Evolutionary conservation across 495 filamentous ascomycete species (phyloP), one percentile per base, ranked within the genome.

Genomic region (Umbilicaria muhlenbergii): DNA sequence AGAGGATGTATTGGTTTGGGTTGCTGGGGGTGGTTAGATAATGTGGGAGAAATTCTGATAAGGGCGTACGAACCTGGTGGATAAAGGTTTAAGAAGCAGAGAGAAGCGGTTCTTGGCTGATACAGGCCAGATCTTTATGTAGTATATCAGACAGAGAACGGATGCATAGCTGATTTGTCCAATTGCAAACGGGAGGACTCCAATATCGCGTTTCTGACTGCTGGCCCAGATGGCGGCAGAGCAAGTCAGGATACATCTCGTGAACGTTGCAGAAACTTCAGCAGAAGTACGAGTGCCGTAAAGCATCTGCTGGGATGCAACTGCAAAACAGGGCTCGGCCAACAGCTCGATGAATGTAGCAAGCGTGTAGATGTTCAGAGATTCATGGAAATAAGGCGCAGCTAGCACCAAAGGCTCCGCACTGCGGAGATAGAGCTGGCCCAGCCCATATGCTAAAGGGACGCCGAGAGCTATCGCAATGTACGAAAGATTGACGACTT

Each of bases 401-500:
- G 63, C 49, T 0, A 64, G 57, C 6, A 81, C 68, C 28, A 78
- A 70, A 1, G 61, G 54, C 16, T 69, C 65, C 3, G 73, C 70
- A 31, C 74, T 69, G 16, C 56, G 64, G 7, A 78, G 57, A 60
- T 94, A 96, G 14, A 80, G 63, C 47, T 62, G 59, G 1, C 74
- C 80, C 16, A 95, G 64, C 1, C 67, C 44, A 3, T 69, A 45
- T 4, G 79, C 70, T 3, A 86, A 68, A 0, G 77, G 65, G 7
- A 84, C 24, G 0, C 91, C 87, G 7, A 93, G 67, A 3, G 63
- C 49, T 7, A 91, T 65, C 18, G 85, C 74, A 31, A 95, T 55
- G 53, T 92, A 87, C 3, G 88, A 81, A 36, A 95, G 70, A 54
- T 98, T 98, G 54, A 95, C 70, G 41, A 88, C 77, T 6, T 81